These are phyloP conservation scores for Neurospora discreta DNA, from an alignment of 495 filamentous ascomycete genomes.

Conservation along the genomic window DNA sequence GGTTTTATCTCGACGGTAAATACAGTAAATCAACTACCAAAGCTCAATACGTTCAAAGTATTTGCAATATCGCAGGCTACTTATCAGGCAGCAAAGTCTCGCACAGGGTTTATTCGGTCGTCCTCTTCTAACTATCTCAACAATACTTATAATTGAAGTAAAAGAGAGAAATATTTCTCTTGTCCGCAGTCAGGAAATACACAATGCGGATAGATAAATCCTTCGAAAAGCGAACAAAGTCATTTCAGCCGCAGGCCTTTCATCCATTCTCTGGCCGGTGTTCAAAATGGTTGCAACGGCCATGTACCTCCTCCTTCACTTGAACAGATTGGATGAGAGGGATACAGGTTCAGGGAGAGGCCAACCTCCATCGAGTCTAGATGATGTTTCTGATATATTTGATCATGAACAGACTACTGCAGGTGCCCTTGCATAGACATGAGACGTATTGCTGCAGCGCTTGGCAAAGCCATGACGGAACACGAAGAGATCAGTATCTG, in stretches of 20 bases:
- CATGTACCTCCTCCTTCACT: background rate
- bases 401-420: background rate
- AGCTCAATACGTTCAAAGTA: no score
- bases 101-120: background rate
- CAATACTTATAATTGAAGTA: no score
- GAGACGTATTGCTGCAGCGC: background rate
- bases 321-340: background rate
- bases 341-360: background rate
- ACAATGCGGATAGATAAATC: no score
- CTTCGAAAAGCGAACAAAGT: background rate
- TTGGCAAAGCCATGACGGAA: background rate
- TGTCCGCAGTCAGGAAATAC: no score
- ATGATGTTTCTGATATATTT: background rate
- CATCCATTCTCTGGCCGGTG: background rate
- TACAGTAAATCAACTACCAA: no score
- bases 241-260: background rate
- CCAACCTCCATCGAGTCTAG: background rate
- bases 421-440: background rate
- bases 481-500: background rate
- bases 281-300: background rate
- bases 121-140: no score
- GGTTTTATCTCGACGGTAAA: no score
- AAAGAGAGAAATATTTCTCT: no score
- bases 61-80: background rate
- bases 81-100: background rate